phyloP scores from a whole-genome alignment of 176 grass and related monocot species.

The Oryza meyeriana region DNA sequence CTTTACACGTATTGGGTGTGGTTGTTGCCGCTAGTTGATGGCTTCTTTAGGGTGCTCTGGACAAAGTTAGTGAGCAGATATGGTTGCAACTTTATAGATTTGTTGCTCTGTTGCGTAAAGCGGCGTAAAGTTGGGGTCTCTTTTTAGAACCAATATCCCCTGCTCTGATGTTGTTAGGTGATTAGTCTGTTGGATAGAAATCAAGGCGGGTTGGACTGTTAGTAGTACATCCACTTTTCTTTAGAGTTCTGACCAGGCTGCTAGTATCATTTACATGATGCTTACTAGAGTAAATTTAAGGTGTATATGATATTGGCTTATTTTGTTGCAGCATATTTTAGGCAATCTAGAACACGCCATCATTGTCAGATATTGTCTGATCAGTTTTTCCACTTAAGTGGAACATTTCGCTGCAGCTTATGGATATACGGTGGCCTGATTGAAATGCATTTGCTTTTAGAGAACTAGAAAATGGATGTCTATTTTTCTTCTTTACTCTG shows the following conservation, averaged over 20 bases:
- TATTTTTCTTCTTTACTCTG: background rate
- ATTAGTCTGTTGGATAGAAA: conserved; percentile 31
- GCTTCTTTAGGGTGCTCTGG: conserved; percentile 32
- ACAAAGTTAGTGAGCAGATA: conserved; percentile 39
- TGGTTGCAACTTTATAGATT: conserved; percentile 50
- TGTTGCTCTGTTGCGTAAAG: conserved; percentile 48
- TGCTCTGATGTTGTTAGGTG: conserved; percentile 7
- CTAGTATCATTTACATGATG: background rate
- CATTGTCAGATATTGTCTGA: background rate
- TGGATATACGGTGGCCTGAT: background rate
- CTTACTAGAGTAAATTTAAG: conserved; percentile 5
- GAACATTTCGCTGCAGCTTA: background rate
- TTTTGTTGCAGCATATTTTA: background rate
- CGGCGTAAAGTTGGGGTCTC: conserved; percentile 30
- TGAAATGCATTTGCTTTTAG: background rate
- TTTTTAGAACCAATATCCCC: conserved; percentile 26
- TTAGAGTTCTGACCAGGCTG: conserved; percentile 15
- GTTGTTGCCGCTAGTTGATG: conserved; percentile 23
- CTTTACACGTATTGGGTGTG: conserved; percentile 35
- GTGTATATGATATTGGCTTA: background rate
- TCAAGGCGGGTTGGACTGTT: conserved; percentile 15
- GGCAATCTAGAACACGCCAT: background rate
- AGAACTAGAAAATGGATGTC: background rate
- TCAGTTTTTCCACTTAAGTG: background rate
- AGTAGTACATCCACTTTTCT: background rate